Base-by-base conservation (phyloP, 768 basidiomycete genomes). In the Panaeolus cyanescens region DNA sequence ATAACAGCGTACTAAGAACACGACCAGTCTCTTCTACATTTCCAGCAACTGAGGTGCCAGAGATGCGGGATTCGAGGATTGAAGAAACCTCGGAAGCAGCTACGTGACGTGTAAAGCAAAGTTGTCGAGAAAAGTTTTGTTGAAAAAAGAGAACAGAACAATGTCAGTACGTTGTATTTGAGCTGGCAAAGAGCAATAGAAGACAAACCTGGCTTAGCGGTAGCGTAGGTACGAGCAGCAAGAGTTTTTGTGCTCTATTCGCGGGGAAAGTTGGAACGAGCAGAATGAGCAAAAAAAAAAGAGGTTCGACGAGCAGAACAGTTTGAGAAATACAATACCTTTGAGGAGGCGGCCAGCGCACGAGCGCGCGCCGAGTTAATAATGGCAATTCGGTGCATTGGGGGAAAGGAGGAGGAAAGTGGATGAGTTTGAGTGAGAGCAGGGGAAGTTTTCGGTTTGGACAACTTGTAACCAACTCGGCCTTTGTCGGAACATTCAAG, bases 11-110 rank as follows among this genome's bases (percentile, higher is more conserved):
- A 96, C 95, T 99, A 80, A 99, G 79, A 66, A 99, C 97, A 74
- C 96, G 95, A 74, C 97, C 97, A 62, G 97, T 99, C 82, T 99
- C 97, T 82, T 98, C 95, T 72, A 99, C 94, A 76, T 98, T 97
- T 70, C 87, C 93, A 70, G 93, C 90, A 69, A 95, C 82, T 68
- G 91, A 82, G 66, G 93, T 85, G 76, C 96, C 97, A 67, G 96
- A 87, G 77, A 99, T 99, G 76, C 97, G 93, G 72, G 92, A 91
- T 86, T 99, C 97, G 74, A 99, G 89, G 82, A 99, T 98, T 70
- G 95, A 95, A 45, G 97, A 96, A 69, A 99, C 97, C 87, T 99
- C 97, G 71, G 96, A 96, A 68, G 96, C 97, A 75, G 95, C 97
- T 96, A 71, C 68, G 72, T 79, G 74, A 77, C 72, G 75, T 75